These are phyloP conservation scores for Penicillium sp. DNA, from an alignment of 2,329 filamentous ascomycete species.

Conservation along the genomic window DNA sequence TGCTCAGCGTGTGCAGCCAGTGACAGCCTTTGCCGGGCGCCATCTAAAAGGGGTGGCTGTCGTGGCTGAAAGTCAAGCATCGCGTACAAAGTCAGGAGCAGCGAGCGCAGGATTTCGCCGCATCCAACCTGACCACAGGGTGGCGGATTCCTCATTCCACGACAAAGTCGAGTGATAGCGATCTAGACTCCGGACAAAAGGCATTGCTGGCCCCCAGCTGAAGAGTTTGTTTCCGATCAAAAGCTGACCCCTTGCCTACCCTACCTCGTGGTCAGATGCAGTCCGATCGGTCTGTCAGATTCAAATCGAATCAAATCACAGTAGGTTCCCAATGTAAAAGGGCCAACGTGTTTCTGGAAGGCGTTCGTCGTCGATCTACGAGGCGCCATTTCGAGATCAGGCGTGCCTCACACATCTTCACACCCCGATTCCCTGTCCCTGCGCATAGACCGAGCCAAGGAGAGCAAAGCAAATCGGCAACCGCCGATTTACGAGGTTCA, in stretches of 20 bases:
- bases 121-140: neutral
- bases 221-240: too few species aligned
- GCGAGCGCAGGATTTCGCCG: neutral
- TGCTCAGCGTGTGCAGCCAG: slow-evolving; percentile 17
- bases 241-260: too few species aligned
- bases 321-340: too few species aligned
- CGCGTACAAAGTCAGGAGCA: neutral
- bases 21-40: slow-evolving; percentile 16
- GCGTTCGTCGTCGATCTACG: slow-evolving; percentile 1
- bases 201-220: too few species aligned
- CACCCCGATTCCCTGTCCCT: neutral
- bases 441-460: neutral
- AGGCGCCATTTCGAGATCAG: neutral
- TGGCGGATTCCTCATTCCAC: too few species aligned
- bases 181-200: too few species aligned
- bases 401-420: too few species aligned
- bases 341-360: neutral
- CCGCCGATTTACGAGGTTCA: neutral
- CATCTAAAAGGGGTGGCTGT: slow-evolving; percentile 11
- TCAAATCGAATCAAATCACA: too few species aligned
- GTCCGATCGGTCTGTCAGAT: too few species aligned
- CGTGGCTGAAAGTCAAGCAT: slow-evolving; percentile 18
- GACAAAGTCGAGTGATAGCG: too few species aligned
- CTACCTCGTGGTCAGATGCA: neutral
- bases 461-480: neutral